Base-by-base conservation (phyloP, 2,329 filamentous ascomycete genomes). In the Bretziella fagacearum region DNA sequence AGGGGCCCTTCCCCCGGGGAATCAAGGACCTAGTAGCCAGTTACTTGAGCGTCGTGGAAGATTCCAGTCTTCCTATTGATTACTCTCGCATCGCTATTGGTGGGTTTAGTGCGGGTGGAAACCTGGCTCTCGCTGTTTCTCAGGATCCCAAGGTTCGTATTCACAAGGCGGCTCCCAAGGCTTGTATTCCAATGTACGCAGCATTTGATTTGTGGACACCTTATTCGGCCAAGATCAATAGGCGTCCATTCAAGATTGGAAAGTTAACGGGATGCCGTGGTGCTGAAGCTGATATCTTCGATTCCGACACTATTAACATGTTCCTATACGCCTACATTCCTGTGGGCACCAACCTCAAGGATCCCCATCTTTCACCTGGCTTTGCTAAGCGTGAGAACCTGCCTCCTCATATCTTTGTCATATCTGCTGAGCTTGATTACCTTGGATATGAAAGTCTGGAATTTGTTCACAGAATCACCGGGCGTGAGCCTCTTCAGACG, bases 41-140 rank as follows among this genome's bases (percentile, higher is more conserved):
- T 17, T 59, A 62, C 48, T 52, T 57, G 17, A 62, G 63, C 7
- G 57, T 67, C 8, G 59, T 72, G 7, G 54, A 56, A 5, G 68
- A 73, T 55, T 23, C 54, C 0, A 54, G 57, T 0, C 60, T 74
- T 0, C 67, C 67, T 2, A 62, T 73, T 52, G 67, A 73, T 55
- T 52, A 54, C 6, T 45, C 52, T 2, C 57, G 57, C 18, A 59
- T 71, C 3, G 62, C 63, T 0, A 51, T 73, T 1, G 62, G 58
- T 1, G 70, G 70, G 7, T 73, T 68, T 56, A 69, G 66, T 27
- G 69, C 70, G 0, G 70, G 71, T 22, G 71, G 63, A 2, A 72
- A 70, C 53, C 58, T 74, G 1, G 54, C 63, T 1, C 57, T 73
- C 1, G 56, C 60, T 5, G 62, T 62, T 0, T 54, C 60, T 11